Evolutionary conservation across 2,329 filamentous ascomycete genomes (phyloP).

Genomic region (Scytalidium lignicola): DNA sequence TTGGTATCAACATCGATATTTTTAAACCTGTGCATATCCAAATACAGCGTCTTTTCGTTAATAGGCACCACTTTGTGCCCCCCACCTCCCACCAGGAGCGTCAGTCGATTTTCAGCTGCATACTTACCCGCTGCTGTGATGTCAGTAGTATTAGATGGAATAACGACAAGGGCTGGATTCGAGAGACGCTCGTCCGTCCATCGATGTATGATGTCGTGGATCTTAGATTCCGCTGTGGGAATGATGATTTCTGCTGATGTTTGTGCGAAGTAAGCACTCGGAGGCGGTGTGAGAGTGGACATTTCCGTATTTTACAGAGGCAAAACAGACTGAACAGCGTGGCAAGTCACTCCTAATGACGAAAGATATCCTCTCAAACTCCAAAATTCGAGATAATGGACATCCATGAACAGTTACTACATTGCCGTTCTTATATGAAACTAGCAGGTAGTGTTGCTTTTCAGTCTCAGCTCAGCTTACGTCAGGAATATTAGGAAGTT

Average conservation of each 20-base stretch:
- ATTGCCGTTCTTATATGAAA: no score
- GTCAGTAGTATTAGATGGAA: slow-evolving; percentile 25
- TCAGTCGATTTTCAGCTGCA: slow-evolving; percentile 24
- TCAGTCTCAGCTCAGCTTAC: no score
- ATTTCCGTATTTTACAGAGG: no score
- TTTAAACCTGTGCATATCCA: slow-evolving; percentile 30
- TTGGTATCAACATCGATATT: slow-evolving; percentile 24
- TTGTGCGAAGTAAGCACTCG: not conserved
- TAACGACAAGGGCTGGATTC: slow-evolving; percentile 24
- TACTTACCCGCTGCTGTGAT: slow-evolving; percentile 22
- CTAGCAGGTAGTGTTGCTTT: no score
- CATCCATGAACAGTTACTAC: no score
- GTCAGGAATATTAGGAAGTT: no score
- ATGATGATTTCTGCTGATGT: not conserved
- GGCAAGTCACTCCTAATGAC: no score
- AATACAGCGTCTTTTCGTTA: slow-evolving; percentile 23
- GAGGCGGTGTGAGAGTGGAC: no score
- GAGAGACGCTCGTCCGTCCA: slow-evolving; percentile 28
- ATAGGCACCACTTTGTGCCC: slow-evolving; percentile 30
- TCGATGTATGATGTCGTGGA: slow-evolving; percentile 14
- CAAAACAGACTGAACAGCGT: no score
- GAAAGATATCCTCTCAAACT: no score
- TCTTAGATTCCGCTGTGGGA: not conserved
- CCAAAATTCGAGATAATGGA: no score
- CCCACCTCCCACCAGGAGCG: slow-evolving; percentile 25